A percentile compares a stretch with the other conserved stretches of the same genome.
Evolutionary conservation across 768 basidiomycete genomes (phyloP).

Genomic region (Macrolepiota albuminosa): DNA sequence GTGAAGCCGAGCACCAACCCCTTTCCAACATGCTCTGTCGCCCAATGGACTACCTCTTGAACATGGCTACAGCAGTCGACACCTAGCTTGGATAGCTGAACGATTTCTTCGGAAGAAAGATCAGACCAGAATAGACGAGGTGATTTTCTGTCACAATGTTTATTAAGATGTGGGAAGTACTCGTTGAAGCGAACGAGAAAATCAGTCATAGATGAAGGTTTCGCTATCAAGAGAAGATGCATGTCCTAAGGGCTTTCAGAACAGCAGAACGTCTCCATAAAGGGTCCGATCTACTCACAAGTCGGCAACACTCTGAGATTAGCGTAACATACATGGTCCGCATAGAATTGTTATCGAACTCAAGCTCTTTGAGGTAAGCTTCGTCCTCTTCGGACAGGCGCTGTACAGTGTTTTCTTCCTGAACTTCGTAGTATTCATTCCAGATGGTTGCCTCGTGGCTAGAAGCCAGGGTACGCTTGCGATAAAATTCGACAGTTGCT

Average conservation of each 20-base stretch:
- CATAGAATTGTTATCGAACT: slow-evolving; percentile 12
- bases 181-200: slow-evolving; percentile 36
- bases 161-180: slow-evolving; percentile 32
- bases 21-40: slow-evolving; percentile 11
- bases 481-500: slow-evolving; percentile 33
- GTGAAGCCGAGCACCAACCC: slow-evolving; percentile 10
- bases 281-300: slow-evolving; percentile 18
- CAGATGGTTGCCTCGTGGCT: slow-evolving; percentile 22
- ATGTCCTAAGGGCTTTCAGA: slow-evolving; percentile 24
- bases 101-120: slow-evolving; percentile 21
- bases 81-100: slow-evolving; percentile 13
- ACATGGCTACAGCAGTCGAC: slow-evolving; percentile 14
- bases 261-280: neutral
- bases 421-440: slow-evolving; percentile 23
- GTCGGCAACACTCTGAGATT: slow-evolving; percentile 22
- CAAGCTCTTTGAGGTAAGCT: slow-evolving; percentile 15
- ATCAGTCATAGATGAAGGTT: slow-evolving; percentile 23
- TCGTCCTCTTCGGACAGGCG: slow-evolving; percentile 17
- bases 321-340: slow-evolving; percentile 29
- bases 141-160: slow-evolving; percentile 12
- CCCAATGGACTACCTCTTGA: slow-evolving; percentile 19
- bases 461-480: slow-evolving; percentile 21
- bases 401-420: slow-evolving; percentile 6
- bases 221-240: slow-evolving; percentile 25
- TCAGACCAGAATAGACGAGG: slow-evolving; percentile 23